These are phyloP conservation scores for Amanita rubescens DNA, from an alignment of 768 basidiomycete species.

Conservation along the genomic window DNA sequence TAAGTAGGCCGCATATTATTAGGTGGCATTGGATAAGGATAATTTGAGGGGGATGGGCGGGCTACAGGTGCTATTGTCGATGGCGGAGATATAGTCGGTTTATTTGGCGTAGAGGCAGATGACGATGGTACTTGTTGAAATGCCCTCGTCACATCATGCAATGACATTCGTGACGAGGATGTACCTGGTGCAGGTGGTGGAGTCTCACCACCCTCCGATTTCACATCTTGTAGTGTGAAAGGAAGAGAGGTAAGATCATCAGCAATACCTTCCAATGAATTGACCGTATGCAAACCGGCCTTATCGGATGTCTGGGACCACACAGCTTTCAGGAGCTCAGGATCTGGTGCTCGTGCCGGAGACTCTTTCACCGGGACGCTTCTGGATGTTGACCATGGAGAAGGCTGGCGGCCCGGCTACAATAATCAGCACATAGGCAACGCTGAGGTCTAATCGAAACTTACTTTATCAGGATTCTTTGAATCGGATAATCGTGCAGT, in stretches of 20 bases:
- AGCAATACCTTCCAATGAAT: slow-evolving; percentile 78
- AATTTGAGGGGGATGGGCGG: slow-evolving; percentile 27
- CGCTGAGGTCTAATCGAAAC: neutral
- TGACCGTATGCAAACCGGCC: slow-evolving; percentile 56
- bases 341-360: slow-evolving; percentile 61
- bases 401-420: slow-evolving; percentile 34
- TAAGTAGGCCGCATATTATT: slow-evolving; percentile 51
- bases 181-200: slow-evolving; percentile 56
- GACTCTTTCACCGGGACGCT: slow-evolving; percentile 60
- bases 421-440: neutral
- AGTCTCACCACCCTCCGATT: slow-evolving; percentile 79
- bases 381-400: slow-evolving; percentile 51
- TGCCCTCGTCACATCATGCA: slow-evolving; percentile 77
- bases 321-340: slow-evolving; percentile 78
- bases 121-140: slow-evolving; percentile 79
- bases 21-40: slow-evolving; percentile 36
- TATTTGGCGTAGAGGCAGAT: slow-evolving; percentile 41
- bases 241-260: slow-evolving; percentile 78
- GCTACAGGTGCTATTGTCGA: slow-evolving; percentile 38
- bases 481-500: slow-evolving; percentile 27
- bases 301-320: slow-evolving; percentile 78
- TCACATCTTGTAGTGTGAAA: slow-evolving; percentile 78
- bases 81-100: slow-evolving; percentile 46
- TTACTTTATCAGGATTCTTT: slow-evolving; percentile 28
- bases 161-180: slow-evolving; percentile 66